Base-by-base conservation (phyloP, 73 alveolate species). In the Chromera velia region DNA sequence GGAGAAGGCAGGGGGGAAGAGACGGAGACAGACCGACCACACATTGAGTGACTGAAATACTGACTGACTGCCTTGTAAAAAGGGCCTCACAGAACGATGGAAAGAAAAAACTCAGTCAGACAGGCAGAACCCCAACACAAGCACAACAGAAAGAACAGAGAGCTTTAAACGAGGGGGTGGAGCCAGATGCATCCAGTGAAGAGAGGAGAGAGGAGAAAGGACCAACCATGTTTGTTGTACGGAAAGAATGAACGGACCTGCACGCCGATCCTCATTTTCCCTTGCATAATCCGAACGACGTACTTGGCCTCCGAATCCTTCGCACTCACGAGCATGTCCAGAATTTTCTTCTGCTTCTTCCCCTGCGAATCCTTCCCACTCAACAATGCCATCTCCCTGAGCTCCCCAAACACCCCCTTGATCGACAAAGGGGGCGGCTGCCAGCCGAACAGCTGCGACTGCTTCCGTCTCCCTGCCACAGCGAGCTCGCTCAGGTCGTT, bases 231-330 rank as follows among this genome's bases (percentile, higher is more conserved):
- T n/a, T n/a, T 40, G 55, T 40, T 40, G 55, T 40, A n/a, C 55
- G 55, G 13, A 13, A 40, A 40, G 55, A 40, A 7, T 4, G 55
- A 40, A 7, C 22, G 22, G 55, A 13, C 55, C 13, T 40, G 55
- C 4, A 40, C 55, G 55, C 55, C 55, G 13, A 40, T 40, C 55
- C 55, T 4, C 22, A 66, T 0, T n/a, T 9, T 28, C 9, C 45
- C 46, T 47, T 78, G 85, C 48, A 78, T 72, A 73, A 68, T 67
- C 27, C 85, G 85, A 9, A 69, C 79, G 48, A 78, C 69, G 46
- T 33, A 78, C 85, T 78, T 78, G 28, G 85, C 85, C 79, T 78
- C 32, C 32, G 0, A 0, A 10, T 30, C 48, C 55, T 40, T 40
- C 55, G 55, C 4, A 40, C 22, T 13, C 13, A 40, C 55, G 22